phyloP scores from a whole-genome alignment of 495 filamentous ascomycete species.

The Gamarada debralockiae region DNA sequence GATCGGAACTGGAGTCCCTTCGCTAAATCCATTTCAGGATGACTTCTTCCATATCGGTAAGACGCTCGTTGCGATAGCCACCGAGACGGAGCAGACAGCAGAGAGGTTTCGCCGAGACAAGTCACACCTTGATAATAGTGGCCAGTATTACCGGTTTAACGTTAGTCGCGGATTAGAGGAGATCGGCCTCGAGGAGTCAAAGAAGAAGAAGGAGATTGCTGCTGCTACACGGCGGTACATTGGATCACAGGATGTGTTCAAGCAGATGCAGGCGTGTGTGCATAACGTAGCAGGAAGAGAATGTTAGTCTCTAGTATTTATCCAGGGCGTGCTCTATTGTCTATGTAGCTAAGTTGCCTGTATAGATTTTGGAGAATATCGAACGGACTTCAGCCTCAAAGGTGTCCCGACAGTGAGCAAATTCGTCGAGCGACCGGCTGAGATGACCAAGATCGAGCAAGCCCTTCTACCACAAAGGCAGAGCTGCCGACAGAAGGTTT shows the following conservation, averaged over 20 bases:
- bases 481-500: neutral
- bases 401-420: conserved; percentile 1
- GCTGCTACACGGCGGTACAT: conserved; percentile 40
- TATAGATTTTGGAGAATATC: conserved; percentile 7
- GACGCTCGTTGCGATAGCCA: conserved; percentile 28
- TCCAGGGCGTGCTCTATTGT: neutral
- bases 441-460: neutral
- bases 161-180: conserved; percentile 39
- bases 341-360: neutral
- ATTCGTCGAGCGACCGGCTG: conserved; percentile 1
- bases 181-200: conserved; percentile 36
- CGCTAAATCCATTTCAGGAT: conserved; percentile 27
- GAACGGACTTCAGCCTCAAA: neutral
- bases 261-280: conserved; percentile 31
- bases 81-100: conserved; percentile 38
- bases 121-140: conserved; percentile 29
- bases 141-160: conserved; percentile 43
- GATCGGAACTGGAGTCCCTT: conserved; percentile 40
- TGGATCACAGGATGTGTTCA: conserved; percentile 31
- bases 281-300: neutral
- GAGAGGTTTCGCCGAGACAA: conserved; percentile 36
- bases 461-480: neutral
- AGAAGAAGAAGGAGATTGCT: conserved; percentile 33
- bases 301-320: neutral
- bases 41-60: conserved; percentile 28